Evolutionary conservation across 2,329 filamentous ascomycete genomes (phyloP).

Genomic region (Ascomycota sp.): DNA sequence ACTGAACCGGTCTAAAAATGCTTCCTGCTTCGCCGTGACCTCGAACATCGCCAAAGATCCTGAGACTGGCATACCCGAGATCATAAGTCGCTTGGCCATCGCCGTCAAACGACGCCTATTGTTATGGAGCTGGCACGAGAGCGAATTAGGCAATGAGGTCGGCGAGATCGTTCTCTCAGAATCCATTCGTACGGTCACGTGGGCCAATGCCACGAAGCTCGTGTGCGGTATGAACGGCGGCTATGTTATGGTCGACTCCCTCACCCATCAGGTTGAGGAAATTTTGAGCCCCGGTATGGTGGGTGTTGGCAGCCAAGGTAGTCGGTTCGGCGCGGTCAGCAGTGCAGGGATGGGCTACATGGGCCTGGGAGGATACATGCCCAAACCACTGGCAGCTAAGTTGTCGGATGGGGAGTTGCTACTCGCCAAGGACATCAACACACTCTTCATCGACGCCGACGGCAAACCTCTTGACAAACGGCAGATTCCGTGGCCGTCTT

Average conservation of each 20-base stretch:
- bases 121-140: slow-evolving; percentile 91
- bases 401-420: slow-evolving; percentile 69
- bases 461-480: slow-evolving; percentile 66
- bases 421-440: slow-evolving; percentile 95
- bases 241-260: slow-evolving; percentile 74
- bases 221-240: slow-evolving; percentile 82
- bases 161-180: slow-evolving; percentile 63
- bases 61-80: slow-evolving; percentile 71
- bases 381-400: slow-evolving; percentile 70
- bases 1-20: slow-evolving; percentile 67
- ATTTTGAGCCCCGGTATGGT: slow-evolving; percentile 59
- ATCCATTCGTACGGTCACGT: slow-evolving; percentile 72
- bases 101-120: slow-evolving; percentile 80
- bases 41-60: slow-evolving; percentile 88
- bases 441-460: slow-evolving; percentile 69
- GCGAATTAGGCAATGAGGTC: slow-evolving; percentile 58
- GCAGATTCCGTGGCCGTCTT: slow-evolving; percentile 79
- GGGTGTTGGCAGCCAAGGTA: slow-evolving; percentile 40
- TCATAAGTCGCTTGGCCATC: slow-evolving; percentile 79
- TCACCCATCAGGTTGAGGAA: slow-evolving; percentile 52
- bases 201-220: slow-evolving; percentile 71
- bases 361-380: slow-evolving; percentile 78
- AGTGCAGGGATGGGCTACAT: slow-evolving; percentile 91
- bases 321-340: slow-evolving; percentile 64
- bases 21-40: slow-evolving; percentile 76